Evolutionary conservation across 1,284 basidiomycete genomes (phyloP).

Genomic region (Mycena sp.): DNA sequence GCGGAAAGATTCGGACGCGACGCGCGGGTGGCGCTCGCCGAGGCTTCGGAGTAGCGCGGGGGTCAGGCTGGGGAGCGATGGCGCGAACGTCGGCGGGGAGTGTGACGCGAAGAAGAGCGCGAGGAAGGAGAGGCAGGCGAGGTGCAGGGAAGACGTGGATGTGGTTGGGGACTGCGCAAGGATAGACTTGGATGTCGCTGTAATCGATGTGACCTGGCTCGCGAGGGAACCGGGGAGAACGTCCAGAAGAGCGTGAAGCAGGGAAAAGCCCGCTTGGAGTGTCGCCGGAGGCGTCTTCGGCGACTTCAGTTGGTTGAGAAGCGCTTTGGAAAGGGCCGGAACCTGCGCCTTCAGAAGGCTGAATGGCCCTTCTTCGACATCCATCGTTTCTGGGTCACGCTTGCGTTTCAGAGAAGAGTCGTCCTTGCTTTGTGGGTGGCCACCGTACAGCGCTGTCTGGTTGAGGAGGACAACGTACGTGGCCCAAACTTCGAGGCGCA

Average conservation of each 20-base stretch:
- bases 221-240: conserved; percentile 89
- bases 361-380: conserved; percentile 81
- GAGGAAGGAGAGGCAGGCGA: conserved; percentile 87
- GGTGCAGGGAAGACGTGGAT: conserved; percentile 78
- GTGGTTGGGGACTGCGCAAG: conserved; percentile 71
- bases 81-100: conserved; percentile 69
- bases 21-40: conserved; percentile 76
- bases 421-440: conserved; percentile 61
- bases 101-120: conserved; percentile 87
- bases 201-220: conserved; percentile 69
- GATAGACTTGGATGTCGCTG: conserved; percentile 69
- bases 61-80: conserved; percentile 71
- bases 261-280: conserved; percentile 85
- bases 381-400: conserved; percentile 79
- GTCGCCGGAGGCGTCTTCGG: conserved; percentile 83
- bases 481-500: conserved; percentile 92
- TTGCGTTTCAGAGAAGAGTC: conserved; percentile 76
- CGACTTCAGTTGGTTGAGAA: conserved; percentile 86
- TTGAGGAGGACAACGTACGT: conserved; percentile 85
- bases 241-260: conserved; percentile 80
- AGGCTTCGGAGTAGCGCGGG: conserved; percentile 81
- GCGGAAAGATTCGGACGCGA: conserved; percentile 86
- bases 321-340: conserved; percentile 80
- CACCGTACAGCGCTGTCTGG: conserved; percentile 84
- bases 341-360: conserved; percentile 79